A percentile compares a stretch with the other conserved stretches of the same genome.
Evolutionary conservation across 139 green algal species (phyloP).

Genomic region (Chlamydomonas applanata): DNA sequence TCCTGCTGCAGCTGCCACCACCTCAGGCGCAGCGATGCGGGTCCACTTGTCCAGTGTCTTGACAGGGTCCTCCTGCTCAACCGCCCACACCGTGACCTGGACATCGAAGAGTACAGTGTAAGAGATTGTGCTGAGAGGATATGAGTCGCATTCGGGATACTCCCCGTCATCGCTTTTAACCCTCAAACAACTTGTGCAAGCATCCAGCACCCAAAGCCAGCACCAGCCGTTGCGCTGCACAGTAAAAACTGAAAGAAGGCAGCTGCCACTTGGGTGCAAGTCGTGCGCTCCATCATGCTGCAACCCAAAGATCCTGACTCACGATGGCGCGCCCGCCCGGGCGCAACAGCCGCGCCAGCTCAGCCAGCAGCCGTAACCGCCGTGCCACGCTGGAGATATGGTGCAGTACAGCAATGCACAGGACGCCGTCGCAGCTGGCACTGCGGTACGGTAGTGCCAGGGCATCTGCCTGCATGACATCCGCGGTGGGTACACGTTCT

Average conservation of each 20-base stretch:
- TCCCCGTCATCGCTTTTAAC: too few species aligned
- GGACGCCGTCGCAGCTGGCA: constrained; percentile 73
- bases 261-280: too few species aligned
- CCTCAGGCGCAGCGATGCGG: not conserved
- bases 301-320: constrained; percentile 13
- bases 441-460: constrained; percentile 74
- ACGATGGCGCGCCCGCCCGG: constrained; percentile 71
- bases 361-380: constrained; percentile 61
- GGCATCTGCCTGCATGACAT: constrained; percentile 84
- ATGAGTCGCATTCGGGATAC: too few species aligned
- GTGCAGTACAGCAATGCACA: constrained; percentile 97
- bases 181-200: too few species aligned
- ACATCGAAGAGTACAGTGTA: too few species aligned
- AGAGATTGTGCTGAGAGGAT: too few species aligned
- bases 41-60: constrained; percentile 90
- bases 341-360: constrained; percentile 76
- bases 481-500: constrained; percentile 28
- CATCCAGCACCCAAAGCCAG: too few species aligned
- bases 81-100: constrained; percentile 86
- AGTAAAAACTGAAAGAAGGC: too few species aligned
- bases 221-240: too few species aligned
- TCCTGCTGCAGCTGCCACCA: not conserved
- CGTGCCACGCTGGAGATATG: constrained; percentile 78
- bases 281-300: too few species aligned
- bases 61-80: constrained; percentile 77